Conservation (phyloP, 768 basidiomycete species). For the Chalciporus piperatus region DNA sequence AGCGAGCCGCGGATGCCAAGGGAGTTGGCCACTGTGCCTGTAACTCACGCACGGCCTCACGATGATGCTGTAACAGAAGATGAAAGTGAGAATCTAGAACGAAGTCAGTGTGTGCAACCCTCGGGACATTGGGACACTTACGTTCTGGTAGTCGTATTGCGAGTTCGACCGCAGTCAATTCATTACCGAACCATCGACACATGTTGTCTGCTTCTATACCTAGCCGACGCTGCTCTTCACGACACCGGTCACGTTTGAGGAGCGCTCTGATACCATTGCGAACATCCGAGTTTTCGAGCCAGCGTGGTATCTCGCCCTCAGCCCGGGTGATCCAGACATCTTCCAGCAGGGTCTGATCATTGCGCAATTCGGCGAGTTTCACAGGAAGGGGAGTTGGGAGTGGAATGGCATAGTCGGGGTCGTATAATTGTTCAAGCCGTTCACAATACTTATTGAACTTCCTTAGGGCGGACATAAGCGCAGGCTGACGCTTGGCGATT, state of each 20-base stretch:
- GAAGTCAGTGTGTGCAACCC: background rate
- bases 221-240: constrained; percentile 30
- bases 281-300: constrained; percentile 34
- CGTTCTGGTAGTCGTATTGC: background rate
- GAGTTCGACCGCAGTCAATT: background rate
- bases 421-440: constrained; percentile 15
- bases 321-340: constrained; percentile 21
- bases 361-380: constrained; percentile 18
- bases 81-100: background rate
- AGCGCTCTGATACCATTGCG: constrained; percentile 32
- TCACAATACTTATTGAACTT: constrained; percentile 32
- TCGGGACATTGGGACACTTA: constrained; percentile 1
- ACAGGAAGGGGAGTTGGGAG: constrained; percentile 33
- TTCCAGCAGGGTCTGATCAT: constrained; percentile 29
- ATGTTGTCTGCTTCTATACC: constrained; percentile 34
- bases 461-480: background rate
- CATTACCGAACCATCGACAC: constrained; percentile 31
- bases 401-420: constrained; percentile 28
- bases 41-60: constrained; percentile 13
- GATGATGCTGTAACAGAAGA: background rate
- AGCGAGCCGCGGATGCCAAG: constrained; percentile 2
- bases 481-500: no score
- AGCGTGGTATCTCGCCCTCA: constrained; percentile 8
- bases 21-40: constrained; percentile 19
- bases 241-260: constrained; percentile 27